Evolutionary conservation across 768 basidiomycete genomes (phyloP).

Genomic region (Termitomyces sp.): DNA sequence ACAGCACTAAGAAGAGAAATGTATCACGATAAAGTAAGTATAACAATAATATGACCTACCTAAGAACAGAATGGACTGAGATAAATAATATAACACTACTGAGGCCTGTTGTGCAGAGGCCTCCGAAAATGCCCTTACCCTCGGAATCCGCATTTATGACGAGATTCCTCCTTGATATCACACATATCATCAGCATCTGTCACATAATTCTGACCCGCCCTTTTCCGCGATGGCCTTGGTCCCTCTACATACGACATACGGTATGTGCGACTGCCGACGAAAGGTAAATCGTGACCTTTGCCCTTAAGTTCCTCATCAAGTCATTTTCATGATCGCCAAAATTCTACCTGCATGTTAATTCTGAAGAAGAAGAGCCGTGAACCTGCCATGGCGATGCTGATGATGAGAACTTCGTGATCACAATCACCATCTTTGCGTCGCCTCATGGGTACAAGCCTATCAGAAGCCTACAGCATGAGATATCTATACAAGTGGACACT

Average conservation of each 20-base stretch:
- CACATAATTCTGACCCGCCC: neutral
- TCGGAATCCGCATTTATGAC: no score
- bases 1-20: no score
- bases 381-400: neutral
- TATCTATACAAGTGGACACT: neutral
- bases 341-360: neutral
- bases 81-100: no score
- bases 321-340: neutral
- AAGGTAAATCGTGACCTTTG: neutral
- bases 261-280: neutral
- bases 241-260: neutral
- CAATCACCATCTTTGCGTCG: neutral
- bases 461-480: neutral
- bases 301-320: neutral
- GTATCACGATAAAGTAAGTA: no score
- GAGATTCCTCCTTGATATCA: no score
- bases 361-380: neutral
- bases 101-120: no score
- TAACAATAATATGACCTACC: no score
- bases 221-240: neutral
- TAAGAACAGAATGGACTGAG: no score
- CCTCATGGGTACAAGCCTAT: neutral
- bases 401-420: neutral
- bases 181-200: neutral
- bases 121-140: no score